phyloP scores from a whole-genome alignment of 306 rosid species.

The Sindora glabra region DNA sequence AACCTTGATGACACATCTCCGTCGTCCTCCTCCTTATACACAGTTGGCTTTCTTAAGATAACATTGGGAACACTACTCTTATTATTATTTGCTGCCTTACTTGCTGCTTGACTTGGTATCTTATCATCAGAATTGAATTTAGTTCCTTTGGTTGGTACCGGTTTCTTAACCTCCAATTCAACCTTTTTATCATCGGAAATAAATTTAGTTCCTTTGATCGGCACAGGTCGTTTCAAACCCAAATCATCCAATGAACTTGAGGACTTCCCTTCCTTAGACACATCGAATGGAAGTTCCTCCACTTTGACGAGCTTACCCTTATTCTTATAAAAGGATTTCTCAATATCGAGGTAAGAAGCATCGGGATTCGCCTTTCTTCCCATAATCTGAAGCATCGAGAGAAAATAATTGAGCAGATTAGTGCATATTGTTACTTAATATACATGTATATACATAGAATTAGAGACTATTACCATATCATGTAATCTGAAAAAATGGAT shows the following conservation, averaged over 20 bases:
- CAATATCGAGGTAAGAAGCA: slow-evolving; percentile 74
- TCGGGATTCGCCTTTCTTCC: slow-evolving; percentile 77
- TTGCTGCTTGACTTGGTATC: slow-evolving; percentile 30
- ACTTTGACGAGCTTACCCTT: slow-evolving; percentile 53
- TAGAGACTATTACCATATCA: background rate
- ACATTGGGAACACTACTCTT: slow-evolving; percentile 61
- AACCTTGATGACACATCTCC: slow-evolving; percentile 37
- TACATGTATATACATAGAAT: background rate
- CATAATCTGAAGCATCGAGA: slow-evolving; percentile 57
- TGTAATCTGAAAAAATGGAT: background rate
- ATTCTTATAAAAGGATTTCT: slow-evolving; percentile 65
- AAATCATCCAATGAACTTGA: slow-evolving; percentile 43
- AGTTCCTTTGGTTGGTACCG: too few relatives aligned
- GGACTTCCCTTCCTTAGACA: slow-evolving; percentile 25
- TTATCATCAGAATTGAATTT: slow-evolving; percentile 35
- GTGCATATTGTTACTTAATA: background rate
- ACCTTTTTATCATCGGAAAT: slow-evolving; percentile 43
- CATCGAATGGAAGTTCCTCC: slow-evolving; percentile 72
- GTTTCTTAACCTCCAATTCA: too few relatives aligned
- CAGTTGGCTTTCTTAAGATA: slow-evolving; percentile 68
- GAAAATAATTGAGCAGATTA: background rate
- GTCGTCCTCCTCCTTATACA: slow-evolving; percentile 37
- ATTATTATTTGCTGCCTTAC: slow-evolving; percentile 25
- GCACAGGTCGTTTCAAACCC: slow-evolving; percentile 69
- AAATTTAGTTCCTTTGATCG: slow-evolving; percentile 38